Conservation (phyloP, 805 yeast species). For the Debaryomyces tyrocola region DNA sequence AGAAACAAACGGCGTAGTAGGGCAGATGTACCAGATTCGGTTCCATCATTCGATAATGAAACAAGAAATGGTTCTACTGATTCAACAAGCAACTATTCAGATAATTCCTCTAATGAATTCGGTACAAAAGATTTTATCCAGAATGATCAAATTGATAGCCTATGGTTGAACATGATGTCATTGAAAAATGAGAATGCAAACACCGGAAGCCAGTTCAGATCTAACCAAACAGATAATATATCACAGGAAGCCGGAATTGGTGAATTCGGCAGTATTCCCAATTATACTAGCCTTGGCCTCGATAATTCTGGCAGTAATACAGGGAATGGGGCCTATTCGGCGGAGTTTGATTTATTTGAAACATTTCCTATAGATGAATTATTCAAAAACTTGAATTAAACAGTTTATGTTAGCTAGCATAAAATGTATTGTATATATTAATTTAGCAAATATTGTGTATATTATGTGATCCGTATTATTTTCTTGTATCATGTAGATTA, state of each 20-base stretch:
- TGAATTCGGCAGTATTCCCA: background rate
- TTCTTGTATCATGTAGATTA: background rate
- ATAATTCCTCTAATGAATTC: background rate
- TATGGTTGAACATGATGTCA: constrained; percentile 17
- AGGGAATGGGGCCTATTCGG: background rate
- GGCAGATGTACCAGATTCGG: constrained; percentile 1
- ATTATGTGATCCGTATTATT: background rate
- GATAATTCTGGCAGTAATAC: background rate
- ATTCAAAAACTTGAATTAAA: constrained; percentile 8
- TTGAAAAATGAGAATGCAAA: constrained; percentile 5
- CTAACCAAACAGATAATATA: background rate
- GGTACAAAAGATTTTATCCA: constrained; percentile 8
- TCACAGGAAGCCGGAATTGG: background rate
- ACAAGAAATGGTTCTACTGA: background rate
- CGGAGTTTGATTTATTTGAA: constrained; percentile 6
- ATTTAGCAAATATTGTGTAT: background rate
- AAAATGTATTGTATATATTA: background rate
- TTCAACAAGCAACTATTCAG: background rate
- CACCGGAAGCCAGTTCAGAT: background rate
- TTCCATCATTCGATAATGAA: background rate
- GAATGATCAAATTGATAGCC: constrained; percentile 14
- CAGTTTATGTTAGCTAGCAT: background rate
- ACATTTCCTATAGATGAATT: constrained; percentile 10
- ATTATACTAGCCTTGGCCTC: background rate
- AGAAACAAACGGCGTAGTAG: background rate